Percentiles rank a stretch among this genome's conserved stretches.
phyloP scores from a whole-genome alignment of 139 green algal genomes.

The Chlorella sp. region DNA sequence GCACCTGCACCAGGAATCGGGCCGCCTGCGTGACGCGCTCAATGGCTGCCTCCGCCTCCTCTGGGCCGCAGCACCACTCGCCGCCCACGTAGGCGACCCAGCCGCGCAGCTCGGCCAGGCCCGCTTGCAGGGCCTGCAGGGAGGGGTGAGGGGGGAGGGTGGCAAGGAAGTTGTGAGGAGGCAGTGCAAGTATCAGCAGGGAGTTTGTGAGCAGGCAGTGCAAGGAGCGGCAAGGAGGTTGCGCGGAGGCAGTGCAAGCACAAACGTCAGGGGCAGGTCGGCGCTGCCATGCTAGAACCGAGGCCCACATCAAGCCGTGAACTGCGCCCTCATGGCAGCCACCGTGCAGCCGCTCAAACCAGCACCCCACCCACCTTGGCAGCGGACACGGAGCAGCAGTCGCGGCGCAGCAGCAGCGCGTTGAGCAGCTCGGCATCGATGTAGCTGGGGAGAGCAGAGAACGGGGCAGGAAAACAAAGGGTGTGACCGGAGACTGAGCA shows the following conservation, averaged over 20 bases:
- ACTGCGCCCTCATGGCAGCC: no score
- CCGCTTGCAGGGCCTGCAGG: constrained; percentile 51
- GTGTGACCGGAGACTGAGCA: background rate
- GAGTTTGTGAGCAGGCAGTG: no score
- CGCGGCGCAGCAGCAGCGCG: constrained; percentile 62
- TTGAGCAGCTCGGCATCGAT: constrained; percentile 73
- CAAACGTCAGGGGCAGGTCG: no score
- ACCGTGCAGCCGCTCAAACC: no score
- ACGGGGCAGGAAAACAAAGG: background rate
- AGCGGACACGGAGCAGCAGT: constrained; percentile 68
- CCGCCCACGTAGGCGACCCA: constrained; percentile 46
- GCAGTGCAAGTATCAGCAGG: no score
- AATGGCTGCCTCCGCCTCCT: constrained; percentile 47
- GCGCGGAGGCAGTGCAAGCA: no score
- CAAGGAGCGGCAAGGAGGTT: no score
- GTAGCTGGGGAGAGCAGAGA: constrained; percentile 26
- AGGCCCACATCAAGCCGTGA: no score
- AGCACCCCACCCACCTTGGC: constrained; percentile 55
- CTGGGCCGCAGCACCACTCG: constrained; percentile 33
- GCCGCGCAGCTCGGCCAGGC: constrained; percentile 53
- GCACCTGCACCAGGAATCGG: constrained; percentile 54
- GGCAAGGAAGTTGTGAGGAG: background rate
- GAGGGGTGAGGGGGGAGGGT: background rate
- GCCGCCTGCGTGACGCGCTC: constrained; percentile 57
- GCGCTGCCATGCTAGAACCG: no score